Conservation (phyloP, 768 basidiomycete genomes). For the Panus rudis region DNA sequence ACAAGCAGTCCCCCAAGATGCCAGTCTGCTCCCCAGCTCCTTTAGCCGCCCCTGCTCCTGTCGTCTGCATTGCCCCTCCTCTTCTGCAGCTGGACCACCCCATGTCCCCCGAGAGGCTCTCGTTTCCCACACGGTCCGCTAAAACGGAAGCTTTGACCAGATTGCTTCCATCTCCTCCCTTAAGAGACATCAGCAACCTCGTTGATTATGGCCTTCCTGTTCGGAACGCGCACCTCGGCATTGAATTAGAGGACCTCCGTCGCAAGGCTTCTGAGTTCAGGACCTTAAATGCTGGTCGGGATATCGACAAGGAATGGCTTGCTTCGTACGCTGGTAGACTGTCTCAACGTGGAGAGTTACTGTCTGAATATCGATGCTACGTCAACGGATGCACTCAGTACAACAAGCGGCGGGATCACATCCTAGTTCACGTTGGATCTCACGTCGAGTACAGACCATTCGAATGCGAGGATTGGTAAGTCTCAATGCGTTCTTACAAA, state of each 20-base stretch:
- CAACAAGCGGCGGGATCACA: slow-evolving; percentile 71
- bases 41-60: not conserved
- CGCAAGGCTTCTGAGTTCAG: slow-evolving; percentile 49
- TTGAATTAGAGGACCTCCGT: slow-evolving; percentile 46
- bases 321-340: slow-evolving; percentile 63
- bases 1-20: slow-evolving; percentile 1
- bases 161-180: not conserved
- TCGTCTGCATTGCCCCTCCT: not conserved
- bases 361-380: slow-evolving; percentile 63
- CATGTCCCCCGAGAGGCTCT: not conserved
- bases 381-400: slow-evolving; percentile 56
- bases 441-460: slow-evolving; percentile 67
- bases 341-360: slow-evolving; percentile 46
- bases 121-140: not conserved
- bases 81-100: not conserved
- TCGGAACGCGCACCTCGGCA: slow-evolving; percentile 57
- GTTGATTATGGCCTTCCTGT: slow-evolving; percentile 42
- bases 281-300: slow-evolving; percentile 43
- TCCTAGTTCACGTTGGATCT: slow-evolving; percentile 65
- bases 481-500: slow-evolving; percentile 8
- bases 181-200: not conserved
- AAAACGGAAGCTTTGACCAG: too few relatives aligned
- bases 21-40: not conserved
- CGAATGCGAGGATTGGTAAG: slow-evolving; percentile 58
- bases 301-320: slow-evolving; percentile 62